Evolutionary conservation across 441 rosid species (phyloP).

Genomic region (Pelargonium australe): DNA sequence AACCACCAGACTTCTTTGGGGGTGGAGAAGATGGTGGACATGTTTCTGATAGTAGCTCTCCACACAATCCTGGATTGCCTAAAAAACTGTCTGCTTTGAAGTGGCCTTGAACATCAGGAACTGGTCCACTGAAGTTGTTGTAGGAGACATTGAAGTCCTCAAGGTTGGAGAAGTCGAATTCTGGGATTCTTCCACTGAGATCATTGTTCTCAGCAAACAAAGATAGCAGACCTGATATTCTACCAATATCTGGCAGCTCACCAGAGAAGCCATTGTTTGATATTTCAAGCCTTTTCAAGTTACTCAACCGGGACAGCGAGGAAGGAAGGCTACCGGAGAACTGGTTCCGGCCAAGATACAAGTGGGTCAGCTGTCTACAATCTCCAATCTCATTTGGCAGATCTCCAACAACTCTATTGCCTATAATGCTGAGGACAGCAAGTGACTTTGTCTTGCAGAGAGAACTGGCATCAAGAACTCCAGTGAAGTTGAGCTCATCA

Average conservation of each 20-base stretch:
- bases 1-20: conserved; percentile 5
- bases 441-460: conserved; percentile 38
- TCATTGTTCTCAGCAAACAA: conserved; percentile 45
- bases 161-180: conserved; percentile 42
- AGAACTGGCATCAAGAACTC: conserved; percentile 36
- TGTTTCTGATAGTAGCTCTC: conserved; percentile 29
- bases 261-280: conserved; percentile 44
- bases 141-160: conserved; percentile 44
- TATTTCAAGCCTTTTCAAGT: conserved; percentile 41
- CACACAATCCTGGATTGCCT: conserved; percentile 45
- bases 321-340: conserved; percentile 43
- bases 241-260: conserved; percentile 33
- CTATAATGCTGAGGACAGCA: conserved; percentile 40
- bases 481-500: conserved; percentile 34
- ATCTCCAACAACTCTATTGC: conserved; percentile 33
- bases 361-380: conserved; percentile 40
- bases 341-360: conserved; percentile 33
- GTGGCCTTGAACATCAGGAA: conserved; percentile 38
- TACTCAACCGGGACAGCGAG: conserved; percentile 33
- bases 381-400: conserved; percentile 35
- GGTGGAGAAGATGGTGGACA: conserved; percentile 34
- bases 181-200: conserved; percentile 39
- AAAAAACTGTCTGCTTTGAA: conserved; percentile 35
- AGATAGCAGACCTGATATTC: conserved; percentile 33
- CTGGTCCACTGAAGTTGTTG: conserved; percentile 47